Conservation (phyloP, 306 rosid genomes). For the Hippophae rhamnoides region DNA sequence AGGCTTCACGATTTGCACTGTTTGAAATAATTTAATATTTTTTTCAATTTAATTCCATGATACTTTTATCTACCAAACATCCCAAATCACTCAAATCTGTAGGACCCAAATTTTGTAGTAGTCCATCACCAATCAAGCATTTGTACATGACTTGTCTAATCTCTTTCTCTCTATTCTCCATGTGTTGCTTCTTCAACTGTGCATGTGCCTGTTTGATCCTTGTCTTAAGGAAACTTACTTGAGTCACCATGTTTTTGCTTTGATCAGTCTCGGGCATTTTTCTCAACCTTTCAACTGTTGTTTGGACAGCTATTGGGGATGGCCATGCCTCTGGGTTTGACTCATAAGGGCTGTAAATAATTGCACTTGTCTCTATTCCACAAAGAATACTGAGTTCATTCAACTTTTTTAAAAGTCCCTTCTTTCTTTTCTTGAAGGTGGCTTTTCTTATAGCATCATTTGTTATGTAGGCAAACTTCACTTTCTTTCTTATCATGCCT, state of each 20-base stretch:
- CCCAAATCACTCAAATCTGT: slow-evolving; percentile 7
- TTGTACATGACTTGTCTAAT: slow-evolving; percentile 4
- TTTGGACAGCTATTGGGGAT: neutral
- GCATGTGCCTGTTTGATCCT: slow-evolving; percentile 6
- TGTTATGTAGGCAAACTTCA: slow-evolving; percentile 15
- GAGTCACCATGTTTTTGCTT: slow-evolving; percentile 11
- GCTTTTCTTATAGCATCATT: slow-evolving; percentile 18
- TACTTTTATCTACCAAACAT: slow-evolving; percentile 1
- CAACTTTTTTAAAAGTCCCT: slow-evolving; percentile 16
- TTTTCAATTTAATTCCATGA: neutral
- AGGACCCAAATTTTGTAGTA: neutral
- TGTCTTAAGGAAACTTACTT: slow-evolving; percentile 8
- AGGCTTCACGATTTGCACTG: neutral
- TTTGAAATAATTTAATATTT: neutral
- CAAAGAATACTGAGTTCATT: slow-evolving; percentile 17
- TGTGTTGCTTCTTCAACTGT: slow-evolving; percentile 5
- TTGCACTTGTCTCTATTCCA: slow-evolving; percentile 13
- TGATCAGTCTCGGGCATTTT: slow-evolving; percentile 3
- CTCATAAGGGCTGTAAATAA: slow-evolving; percentile 7
- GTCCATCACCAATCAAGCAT: slow-evolving; percentile 7
- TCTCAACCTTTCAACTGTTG: neutral
- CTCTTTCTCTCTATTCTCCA: slow-evolving; percentile 14
- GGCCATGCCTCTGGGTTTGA: slow-evolving; percentile 15
- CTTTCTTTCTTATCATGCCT: slow-evolving; percentile 18
- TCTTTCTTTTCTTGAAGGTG: slow-evolving; percentile 24